phyloP scores from a whole-genome alignment of 306 rosid species.

The Dalbergia cultrata region DNA sequence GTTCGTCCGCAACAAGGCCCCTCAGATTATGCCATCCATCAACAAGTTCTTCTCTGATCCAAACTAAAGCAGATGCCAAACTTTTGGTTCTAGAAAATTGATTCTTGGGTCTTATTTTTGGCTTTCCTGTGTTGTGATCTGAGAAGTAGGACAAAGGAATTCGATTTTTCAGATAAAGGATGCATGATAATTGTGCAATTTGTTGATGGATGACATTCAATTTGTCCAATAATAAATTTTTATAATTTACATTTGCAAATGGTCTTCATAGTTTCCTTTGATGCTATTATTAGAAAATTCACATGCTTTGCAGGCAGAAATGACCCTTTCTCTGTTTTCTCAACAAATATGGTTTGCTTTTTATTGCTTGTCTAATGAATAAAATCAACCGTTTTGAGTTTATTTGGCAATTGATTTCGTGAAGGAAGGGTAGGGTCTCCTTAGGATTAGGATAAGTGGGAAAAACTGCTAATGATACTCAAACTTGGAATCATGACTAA shows the following conservation, averaged over 20 bases:
- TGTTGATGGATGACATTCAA: constrained; percentile 41
- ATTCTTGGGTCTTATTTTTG: constrained; percentile 27
- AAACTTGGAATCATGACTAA: not conserved
- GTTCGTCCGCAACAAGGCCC: constrained; percentile 65
- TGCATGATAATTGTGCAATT: constrained; percentile 20
- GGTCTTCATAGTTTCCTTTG: not conserved
- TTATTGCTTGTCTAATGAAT: not conserved
- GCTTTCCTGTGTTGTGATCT: constrained; percentile 21
- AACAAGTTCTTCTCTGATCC: constrained; percentile 93
- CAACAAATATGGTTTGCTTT: not conserved
- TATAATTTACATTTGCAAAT: constrained; percentile 23
- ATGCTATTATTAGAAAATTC: constrained; percentile 6
- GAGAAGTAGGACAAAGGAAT: constrained; percentile 42
- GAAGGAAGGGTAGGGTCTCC: too few relatives aligned
- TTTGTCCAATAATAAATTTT: constrained; percentile 42
- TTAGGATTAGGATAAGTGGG: too few relatives aligned
- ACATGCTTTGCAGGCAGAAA: not conserved
- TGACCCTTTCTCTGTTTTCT: not conserved
- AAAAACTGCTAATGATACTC: not conserved
- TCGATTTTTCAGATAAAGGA: constrained; percentile 26
- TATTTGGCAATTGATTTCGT: not conserved
- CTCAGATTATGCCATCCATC: constrained; percentile 91
- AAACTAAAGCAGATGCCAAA: constrained; percentile 43
- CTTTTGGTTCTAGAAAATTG: not conserved
- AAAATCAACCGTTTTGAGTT: not conserved